phyloP scores from a whole-genome alignment of 2,329 filamentous ascomycete genomes.

The Ascosphaera acerosa region DNA sequence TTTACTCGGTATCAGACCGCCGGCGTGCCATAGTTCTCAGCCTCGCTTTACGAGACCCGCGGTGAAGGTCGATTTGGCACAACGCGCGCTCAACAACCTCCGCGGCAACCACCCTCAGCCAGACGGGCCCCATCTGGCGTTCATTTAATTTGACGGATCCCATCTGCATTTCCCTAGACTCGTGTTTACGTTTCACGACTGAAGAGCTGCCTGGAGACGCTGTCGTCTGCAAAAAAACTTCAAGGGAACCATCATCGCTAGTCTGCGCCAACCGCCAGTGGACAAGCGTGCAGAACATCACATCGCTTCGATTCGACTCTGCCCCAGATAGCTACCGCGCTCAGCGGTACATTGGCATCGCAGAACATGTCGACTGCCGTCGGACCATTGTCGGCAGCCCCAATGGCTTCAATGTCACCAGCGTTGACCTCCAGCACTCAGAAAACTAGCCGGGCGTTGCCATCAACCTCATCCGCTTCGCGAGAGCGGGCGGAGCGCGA shows the following conservation, averaged over 20 bases:
- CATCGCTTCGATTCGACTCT: neutral
- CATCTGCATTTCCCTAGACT: neutral
- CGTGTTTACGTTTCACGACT: neutral
- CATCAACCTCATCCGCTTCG: conserved; percentile 13
- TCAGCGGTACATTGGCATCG: too few relatives aligned
- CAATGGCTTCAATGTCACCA: conserved; percentile 19
- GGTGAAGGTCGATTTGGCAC: neutral
- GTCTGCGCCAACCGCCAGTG: neutral
- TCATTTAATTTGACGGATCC: neutral
- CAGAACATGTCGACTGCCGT: conserved; percentile 25
- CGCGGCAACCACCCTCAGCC: neutral
- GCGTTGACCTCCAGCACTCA: conserved; percentile 18
- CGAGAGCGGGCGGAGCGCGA: conserved; percentile 11
- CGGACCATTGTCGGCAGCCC: conserved; percentile 19
- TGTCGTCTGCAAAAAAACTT: neutral
- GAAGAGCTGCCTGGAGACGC: too few relatives aligned
- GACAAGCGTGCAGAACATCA: neutral
- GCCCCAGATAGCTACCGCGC: too few relatives aligned
- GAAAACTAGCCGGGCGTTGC: conserved; percentile 13
- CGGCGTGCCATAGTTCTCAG: neutral
- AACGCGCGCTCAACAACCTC: neutral
- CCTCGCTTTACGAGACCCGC: neutral
- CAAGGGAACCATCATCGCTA: neutral
- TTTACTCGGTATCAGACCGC: neutral
- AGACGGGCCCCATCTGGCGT: neutral